Evolutionary conservation across 2,329 filamentous ascomycete species (phyloP), one percentile per base, ranked within the genome.

Genomic region (Diaporthe aspalathi): DNA sequence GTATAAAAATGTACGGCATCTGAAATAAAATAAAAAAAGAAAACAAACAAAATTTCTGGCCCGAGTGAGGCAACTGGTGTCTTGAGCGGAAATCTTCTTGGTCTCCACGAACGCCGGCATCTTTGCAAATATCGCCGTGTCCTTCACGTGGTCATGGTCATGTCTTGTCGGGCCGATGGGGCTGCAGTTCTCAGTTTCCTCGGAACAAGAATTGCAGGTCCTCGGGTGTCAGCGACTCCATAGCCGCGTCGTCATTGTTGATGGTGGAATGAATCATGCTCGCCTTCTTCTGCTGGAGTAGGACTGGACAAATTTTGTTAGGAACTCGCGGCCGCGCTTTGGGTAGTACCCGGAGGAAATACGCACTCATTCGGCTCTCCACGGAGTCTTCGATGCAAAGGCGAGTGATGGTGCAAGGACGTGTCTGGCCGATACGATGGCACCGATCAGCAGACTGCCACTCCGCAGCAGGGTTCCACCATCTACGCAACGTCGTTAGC

Each of bases 381-480:
- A 99, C 95, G 1, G 94, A 97, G 80, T 99, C 96, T 80, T 99
- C 95, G 73, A 99, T 98, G 79, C 94, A 97, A 14, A 99, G 89
- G 35, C 96, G 91, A 1, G 95, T 98, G 76, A 99, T 97, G 45
- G 94, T 94, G 80, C 96, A 98, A 35, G 95, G 95, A 9, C 96
- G 92, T 57, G 91, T 93, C 84, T 99, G 96, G 40, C 96, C 96
- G 76, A 98, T 99, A 70, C 96, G 94, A 82, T 98, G 96, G 78
- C 93, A 94, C 74, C 93, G 89, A 80, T 99, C 96, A 3, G 96
- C 96, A 73, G 93, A 96, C 83, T 99, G 96, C 96, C 96, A 99
- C 83, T 99, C 96, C 0, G 95, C 95, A n/a, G 95, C 95, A n/a
- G 96, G 96, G 76, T 98, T 98, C 96, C 96, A 99, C 96, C 96